Conservation (phyloP, 495 filamentous ascomycete species). For the Penicillium crystallinum region DNA sequence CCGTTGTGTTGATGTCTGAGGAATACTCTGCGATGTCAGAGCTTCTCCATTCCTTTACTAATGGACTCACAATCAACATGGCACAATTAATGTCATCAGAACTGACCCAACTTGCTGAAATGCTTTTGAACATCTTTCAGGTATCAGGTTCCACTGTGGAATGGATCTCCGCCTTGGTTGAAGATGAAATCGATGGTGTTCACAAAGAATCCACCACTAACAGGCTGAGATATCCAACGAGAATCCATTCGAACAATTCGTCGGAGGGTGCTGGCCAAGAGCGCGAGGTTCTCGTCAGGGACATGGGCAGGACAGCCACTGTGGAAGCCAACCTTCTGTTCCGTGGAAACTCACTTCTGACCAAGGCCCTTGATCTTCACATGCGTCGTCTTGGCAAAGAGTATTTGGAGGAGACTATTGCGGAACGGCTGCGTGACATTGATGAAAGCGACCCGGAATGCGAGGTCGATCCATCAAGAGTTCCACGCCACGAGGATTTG, state of each 20-base stretch:
- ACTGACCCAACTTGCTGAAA: conserved; percentile 74
- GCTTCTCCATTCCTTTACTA: conserved; percentile 76
- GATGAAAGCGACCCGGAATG: conserved; percentile 85
- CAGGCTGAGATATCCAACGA: conserved; percentile 66
- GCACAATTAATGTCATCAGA: conserved; percentile 71
- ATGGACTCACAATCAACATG: conserved; percentile 80
- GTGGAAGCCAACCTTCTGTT: conserved; percentile 92
- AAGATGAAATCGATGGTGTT: conserved; percentile 94
- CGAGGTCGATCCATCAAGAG: conserved; percentile 80
- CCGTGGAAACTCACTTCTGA: conserved; percentile 89
- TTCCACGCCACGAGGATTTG: conserved; percentile 67
- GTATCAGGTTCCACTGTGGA: conserved; percentile 83
- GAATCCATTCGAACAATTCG: conserved; percentile 77
- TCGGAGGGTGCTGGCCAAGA: conserved; percentile 53
- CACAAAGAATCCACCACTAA: conserved; percentile 66
- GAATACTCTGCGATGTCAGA: conserved; percentile 84
- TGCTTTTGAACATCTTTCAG: conserved; percentile 90
- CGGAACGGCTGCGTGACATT: conserved; percentile 80
- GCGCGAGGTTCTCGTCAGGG: conserved; percentile 56
- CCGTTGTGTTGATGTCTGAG: conserved; percentile 77
- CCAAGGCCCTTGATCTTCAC: conserved; percentile 87
- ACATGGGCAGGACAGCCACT: conserved; percentile 52
- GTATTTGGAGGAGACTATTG: conserved; percentile 83
- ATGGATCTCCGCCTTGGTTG: conserved; percentile 89
- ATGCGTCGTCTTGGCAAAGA: conserved; percentile 94